Evolutionary conservation across 495 filamentous ascomycete genomes (phyloP).

Genomic region (Podospora pseudocomata): DNA sequence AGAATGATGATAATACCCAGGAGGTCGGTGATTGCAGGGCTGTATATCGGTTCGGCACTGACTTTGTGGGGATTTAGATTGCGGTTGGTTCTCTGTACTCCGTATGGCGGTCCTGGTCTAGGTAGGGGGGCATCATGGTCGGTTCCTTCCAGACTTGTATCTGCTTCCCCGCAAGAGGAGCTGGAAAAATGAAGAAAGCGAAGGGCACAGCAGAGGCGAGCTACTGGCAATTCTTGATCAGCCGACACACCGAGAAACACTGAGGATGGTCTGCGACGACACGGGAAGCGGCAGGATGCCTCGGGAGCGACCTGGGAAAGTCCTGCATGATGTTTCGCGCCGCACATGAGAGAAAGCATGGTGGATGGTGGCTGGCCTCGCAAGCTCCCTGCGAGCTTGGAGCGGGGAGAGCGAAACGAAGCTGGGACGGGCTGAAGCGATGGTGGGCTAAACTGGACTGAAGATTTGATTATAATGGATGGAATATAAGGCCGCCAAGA

Average conservation of each 20-base stretch:
- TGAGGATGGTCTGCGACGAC: slow-evolving; percentile 9
- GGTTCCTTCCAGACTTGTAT: neutral
- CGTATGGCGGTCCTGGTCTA: neutral
- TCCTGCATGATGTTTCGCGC: slow-evolving; percentile 23
- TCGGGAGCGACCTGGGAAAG: slow-evolving; percentile 12
- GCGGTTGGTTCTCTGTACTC: neutral
- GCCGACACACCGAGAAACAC: slow-evolving; percentile 3
- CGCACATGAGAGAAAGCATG: slow-evolving; percentile 5
- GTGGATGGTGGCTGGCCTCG: neutral
- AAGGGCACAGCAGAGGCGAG: neutral
- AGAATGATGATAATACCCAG: neutral
- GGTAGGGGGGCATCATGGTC: neutral
- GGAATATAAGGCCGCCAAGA: neutral
- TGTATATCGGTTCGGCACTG: neutral
- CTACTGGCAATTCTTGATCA: neutral
- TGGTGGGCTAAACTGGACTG: neutral
- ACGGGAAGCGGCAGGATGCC: slow-evolving; percentile 18
- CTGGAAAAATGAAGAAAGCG: neutral
- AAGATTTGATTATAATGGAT: neutral
- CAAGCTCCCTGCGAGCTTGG: neutral
- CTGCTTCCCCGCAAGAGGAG: neutral
- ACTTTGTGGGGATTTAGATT: neutral
- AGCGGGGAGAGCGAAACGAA: slow-evolving; percentile 1
- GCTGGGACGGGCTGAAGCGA: neutral
- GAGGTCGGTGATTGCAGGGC: neutral